Evolutionary conservation across 257 asterid species (phyloP).

Genomic region (Nicotiana knightiana): DNA sequence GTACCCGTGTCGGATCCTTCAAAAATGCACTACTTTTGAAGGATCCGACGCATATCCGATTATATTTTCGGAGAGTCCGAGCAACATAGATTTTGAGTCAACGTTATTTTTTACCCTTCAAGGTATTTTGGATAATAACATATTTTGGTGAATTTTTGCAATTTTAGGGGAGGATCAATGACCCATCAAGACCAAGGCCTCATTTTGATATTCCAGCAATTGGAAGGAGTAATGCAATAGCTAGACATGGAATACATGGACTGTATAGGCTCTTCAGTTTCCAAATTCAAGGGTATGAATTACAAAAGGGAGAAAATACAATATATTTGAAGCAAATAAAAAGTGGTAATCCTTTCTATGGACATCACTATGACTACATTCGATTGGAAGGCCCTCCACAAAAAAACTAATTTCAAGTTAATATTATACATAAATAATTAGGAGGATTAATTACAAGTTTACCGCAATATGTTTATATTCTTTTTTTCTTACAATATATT

Average conservation of each 20-base stretch:
- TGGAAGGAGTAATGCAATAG: conserved; percentile 53
- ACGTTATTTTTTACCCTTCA: too few relatives aligned
- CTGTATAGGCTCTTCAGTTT: conserved; percentile 28
- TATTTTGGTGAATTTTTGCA: background rate
- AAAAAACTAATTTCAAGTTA: background rate
- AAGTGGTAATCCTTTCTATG: conserved; percentile 13
- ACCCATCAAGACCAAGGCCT: conserved; percentile 5
- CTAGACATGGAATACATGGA: conserved; percentile 65
- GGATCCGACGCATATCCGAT: too few relatives aligned
- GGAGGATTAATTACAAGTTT: background rate
- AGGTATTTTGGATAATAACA: background rate
- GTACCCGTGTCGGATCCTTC: too few relatives aligned
- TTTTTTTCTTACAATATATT: background rate
- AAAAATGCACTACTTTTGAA: too few relatives aligned
- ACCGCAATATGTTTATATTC: background rate
- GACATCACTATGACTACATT: conserved; percentile 52
- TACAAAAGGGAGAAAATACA: conserved; percentile 37
- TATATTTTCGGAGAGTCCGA: too few relatives aligned
- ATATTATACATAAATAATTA: background rate
- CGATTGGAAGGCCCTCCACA: conserved; percentile 36
- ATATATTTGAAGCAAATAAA: conserved; percentile 32
- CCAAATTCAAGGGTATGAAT: conserved; percentile 11
- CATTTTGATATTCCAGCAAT: conserved; percentile 29
- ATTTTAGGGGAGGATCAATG: conserved; percentile 41
- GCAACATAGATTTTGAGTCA: too few relatives aligned